Conservation (phyloP, 2,329 filamentous ascomycete species). For the Cytospora paraplurivora region DNA sequence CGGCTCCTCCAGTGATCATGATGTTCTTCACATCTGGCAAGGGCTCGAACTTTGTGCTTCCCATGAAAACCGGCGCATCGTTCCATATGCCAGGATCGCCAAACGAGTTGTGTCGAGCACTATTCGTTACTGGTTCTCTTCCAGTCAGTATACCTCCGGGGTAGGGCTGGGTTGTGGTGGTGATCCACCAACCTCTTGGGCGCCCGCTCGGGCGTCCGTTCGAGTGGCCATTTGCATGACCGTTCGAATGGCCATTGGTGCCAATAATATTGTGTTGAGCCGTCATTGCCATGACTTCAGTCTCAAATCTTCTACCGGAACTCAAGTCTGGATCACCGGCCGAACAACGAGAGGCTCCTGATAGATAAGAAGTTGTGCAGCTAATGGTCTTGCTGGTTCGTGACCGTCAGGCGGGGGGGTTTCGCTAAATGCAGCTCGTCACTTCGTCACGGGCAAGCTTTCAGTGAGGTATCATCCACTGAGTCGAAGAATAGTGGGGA, state of each 20-base stretch:
- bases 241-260: neutral
- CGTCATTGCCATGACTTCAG: constrained; percentile 25
- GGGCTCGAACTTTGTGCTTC: constrained; percentile 70
- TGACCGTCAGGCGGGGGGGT: constrained; percentile 5
- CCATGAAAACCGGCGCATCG: constrained; percentile 68
- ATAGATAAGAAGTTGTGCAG: constrained; percentile 3
- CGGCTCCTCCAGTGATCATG: constrained; percentile 80
- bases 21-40: constrained; percentile 74
- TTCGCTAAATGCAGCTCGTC: neutral
- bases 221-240: neutral
- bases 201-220: neutral
- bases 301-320: neutral
- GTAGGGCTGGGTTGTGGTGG: neutral
- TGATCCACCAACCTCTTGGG: constrained; percentile 20
- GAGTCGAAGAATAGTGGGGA: constrained; percentile 21
- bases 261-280: constrained; percentile 10
- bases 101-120: constrained; percentile 47
- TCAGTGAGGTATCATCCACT: constrained; percentile 23
- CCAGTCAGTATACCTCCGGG: neutral
- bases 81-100: constrained; percentile 69
- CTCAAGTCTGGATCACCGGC: neutral
- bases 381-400: constrained; percentile 2
- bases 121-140: constrained; percentile 31
- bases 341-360: neutral
- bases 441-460: constrained; percentile 12